Percentiles rank a stretch among this genome's conserved stretches.
Conservation (phyloP, 2,329 filamentous ascomycete genomes). For the Aureobasidium sp. region DNA sequence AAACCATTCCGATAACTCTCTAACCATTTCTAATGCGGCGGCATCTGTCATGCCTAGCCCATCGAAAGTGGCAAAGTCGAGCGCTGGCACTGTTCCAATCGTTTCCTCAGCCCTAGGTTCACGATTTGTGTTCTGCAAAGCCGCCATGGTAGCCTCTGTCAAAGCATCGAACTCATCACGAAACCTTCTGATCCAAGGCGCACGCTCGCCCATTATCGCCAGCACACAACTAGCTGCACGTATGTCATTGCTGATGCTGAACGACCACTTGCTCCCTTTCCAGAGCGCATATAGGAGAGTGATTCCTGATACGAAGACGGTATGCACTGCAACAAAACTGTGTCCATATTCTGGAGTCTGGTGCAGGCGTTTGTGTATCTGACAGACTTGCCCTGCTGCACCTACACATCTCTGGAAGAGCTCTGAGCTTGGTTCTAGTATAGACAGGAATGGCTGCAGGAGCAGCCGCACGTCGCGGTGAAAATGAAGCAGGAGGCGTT, state of each 20-base stretch:
- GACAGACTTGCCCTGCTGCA: slow-evolving; percentile 2
- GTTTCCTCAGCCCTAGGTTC: neutral
- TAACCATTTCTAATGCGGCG: neutral
- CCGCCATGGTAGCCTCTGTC: neutral
- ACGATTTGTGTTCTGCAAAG: neutral
- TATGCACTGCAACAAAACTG: slow-evolving; percentile 1
- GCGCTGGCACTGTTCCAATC: neutral
- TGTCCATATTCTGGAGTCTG: slow-evolving; percentile 3
- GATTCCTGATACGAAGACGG: neutral
- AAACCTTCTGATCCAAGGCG: neutral
- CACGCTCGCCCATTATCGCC: slow-evolving; percentile 6
- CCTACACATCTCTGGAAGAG: neutral
- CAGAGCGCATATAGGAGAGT: slow-evolving; percentile 3
- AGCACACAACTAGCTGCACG: neutral
- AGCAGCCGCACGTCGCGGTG: neutral
- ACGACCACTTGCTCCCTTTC: neutral
- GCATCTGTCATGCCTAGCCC: neutral
- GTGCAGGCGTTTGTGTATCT: slow-evolving; percentile 2
- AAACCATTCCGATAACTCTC: neutral
- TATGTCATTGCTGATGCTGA: neutral
- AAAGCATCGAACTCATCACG: slow-evolving; percentile 1
- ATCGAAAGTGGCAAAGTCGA: neutral
- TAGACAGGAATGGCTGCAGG: neutral
- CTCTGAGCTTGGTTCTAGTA: neutral
- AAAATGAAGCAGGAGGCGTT: neutral